Evolutionary conservation across 2,329 filamentous ascomycete genomes (phyloP).

Genomic region (Pseudogymnoascus verrucosus): DNA sequence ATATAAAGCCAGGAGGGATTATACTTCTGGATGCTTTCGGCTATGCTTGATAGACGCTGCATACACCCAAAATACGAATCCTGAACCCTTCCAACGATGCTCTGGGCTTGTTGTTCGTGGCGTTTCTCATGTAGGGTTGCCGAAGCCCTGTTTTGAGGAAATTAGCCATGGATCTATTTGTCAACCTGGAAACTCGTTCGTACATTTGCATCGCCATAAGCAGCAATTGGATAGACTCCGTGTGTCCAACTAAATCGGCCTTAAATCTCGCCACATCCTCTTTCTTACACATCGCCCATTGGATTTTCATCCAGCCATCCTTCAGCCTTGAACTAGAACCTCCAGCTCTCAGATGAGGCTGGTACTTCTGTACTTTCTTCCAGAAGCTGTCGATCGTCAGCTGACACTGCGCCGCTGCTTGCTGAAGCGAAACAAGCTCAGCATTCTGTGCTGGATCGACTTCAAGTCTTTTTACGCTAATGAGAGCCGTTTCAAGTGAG

Average conservation of each 20-base stretch:
- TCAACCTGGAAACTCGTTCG: neutral
- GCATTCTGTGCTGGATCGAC: conserved; percentile 17
- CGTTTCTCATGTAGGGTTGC: conserved; percentile 12
- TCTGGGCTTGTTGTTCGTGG: conserved; percentile 9
- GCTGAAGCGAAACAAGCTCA: conserved; percentile 20
- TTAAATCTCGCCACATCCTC: conserved; percentile 24
- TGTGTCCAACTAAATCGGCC: conserved; percentile 22
- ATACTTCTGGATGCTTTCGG: neutral
- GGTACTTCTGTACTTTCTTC: conserved; percentile 23
- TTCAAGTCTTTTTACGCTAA: conserved; percentile 23
- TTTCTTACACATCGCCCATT: conserved; percentile 24
- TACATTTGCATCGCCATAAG: conserved; percentile 23
- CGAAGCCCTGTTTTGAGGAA: neutral
- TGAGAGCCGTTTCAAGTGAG: conserved; percentile 22
- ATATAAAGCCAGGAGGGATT: neutral
- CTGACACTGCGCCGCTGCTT: conserved; percentile 22
- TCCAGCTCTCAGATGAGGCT: conserved; percentile 17
- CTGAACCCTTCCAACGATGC: conserved; percentile 5
- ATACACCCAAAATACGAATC: conserved; percentile 8
- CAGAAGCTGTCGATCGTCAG: conserved; percentile 25
- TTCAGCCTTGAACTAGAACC: conserved; percentile 15
- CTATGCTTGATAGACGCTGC: neutral
- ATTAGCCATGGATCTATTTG: neutral
- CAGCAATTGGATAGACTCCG: conserved; percentile 23
- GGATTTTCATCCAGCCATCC: conserved; percentile 22